phyloP scores from a whole-genome alignment of 257 asterid genomes.

The Prunella vulgaris region DNA sequence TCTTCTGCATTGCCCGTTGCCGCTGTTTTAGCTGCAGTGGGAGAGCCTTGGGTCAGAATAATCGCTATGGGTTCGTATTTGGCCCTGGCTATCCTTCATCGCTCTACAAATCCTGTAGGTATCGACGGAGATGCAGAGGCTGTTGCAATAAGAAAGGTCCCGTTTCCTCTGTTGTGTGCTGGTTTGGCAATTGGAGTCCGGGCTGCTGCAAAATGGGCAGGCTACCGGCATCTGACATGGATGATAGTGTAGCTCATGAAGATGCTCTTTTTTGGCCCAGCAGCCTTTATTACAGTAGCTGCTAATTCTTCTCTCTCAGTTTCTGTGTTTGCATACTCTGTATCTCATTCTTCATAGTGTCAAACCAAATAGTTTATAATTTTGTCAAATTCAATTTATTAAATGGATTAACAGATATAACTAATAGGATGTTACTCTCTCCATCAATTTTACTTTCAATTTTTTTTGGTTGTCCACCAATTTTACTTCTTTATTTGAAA shows the following conservation, averaged over 20 bases:
- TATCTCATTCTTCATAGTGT: neutral
- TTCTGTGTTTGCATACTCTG: neutral
- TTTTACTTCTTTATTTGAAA: too few relatives aligned
- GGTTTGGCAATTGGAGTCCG: constrained; percentile 75
- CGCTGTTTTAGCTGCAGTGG: constrained; percentile 73
- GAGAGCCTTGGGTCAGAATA: constrained; percentile 89
- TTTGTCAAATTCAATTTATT: too few relatives aligned
- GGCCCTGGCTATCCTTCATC: constrained; percentile 57
- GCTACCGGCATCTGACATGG: constrained; percentile 96
- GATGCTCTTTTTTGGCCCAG: neutral
- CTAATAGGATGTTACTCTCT: too few relatives aligned
- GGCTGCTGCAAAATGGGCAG: constrained; percentile 85
- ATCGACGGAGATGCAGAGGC: constrained; percentile 24
- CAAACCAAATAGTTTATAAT: neutral
- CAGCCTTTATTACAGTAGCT: neutral
- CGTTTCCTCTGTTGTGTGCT: constrained; percentile 67
- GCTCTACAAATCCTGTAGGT: constrained; percentile 26
- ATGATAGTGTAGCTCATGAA: constrained; percentile 53
- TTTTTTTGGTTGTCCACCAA: too few relatives aligned
- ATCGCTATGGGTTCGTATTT: constrained; percentile 47
- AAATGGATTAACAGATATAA: too few relatives aligned
- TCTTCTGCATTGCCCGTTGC: constrained; percentile 78
- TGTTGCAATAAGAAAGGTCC: constrained; percentile 40
- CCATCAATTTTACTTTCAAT: too few relatives aligned
- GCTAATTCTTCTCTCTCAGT: neutral